A percentile compares a stretch with the other conserved stretches of the same genome.
Evolutionary conservation across 352 stramenopile genomes (phyloP).

Genomic region (Globisporangium megalacanthum): DNA sequence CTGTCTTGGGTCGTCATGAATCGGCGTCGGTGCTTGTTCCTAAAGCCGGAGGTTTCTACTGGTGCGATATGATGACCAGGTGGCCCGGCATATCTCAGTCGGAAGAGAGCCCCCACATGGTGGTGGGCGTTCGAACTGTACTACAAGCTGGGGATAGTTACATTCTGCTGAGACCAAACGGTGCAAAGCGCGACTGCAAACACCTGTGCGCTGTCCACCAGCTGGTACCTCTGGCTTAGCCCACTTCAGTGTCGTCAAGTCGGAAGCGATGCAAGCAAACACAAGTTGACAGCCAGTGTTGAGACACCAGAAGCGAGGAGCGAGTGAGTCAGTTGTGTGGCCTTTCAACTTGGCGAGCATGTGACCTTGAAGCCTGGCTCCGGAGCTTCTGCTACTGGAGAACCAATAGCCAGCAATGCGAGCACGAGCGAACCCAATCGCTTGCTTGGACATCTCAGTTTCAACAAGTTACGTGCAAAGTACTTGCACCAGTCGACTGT

Average conservation of each 20-base stretch:
- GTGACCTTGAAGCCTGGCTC: neutral
- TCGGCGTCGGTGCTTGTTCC: neutral
- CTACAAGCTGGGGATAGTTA: neutral
- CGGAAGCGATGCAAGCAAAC: too few species aligned
- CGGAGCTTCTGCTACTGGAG: neutral
- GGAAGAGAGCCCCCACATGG: conserved; percentile 7
- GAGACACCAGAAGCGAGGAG: too few species aligned
- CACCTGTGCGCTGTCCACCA: neutral
- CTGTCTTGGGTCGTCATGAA: too few species aligned
- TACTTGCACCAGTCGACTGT: neutral
- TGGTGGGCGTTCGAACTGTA: neutral
- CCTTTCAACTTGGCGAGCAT: neutral
- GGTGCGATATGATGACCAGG: conserved; percentile 2
- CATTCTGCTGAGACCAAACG: too few species aligned
- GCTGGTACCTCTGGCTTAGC: too few species aligned
- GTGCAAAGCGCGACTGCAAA: neutral
- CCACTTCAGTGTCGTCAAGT: too few species aligned
- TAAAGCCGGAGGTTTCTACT: neutral
- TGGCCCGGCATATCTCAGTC: conserved; percentile 1
- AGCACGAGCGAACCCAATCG: neutral
- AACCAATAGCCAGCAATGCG: neutral
- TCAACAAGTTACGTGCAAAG: neutral
- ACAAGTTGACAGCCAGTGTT: too few species aligned
- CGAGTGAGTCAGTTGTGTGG: too few species aligned
- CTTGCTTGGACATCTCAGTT: neutral